Evolutionary conservation across 1,284 basidiomycete species (phyloP), one percentile per base, ranked within the genome.

Genomic region (Calocybe gambosa): DNA sequence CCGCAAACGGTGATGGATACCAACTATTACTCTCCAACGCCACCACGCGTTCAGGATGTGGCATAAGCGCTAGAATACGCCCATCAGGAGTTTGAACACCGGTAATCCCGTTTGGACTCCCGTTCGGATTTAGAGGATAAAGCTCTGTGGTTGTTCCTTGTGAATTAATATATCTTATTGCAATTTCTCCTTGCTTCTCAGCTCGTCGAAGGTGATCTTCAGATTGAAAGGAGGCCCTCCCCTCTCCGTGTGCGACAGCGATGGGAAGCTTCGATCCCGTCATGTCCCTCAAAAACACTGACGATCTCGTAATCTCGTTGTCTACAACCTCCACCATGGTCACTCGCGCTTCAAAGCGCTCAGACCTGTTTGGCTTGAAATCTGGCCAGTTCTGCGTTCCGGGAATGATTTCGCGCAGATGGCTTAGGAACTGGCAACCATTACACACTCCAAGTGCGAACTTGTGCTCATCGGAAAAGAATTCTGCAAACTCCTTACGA

Each of bases 381-480:
- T 79, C 74, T 0, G 95, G 96, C 95, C 94, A 99, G 49, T 73
- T 60, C 50, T 80, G 70, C 26, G 90, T 84, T 23, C 93, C 94
- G 1, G 93, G 92, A 51, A 98, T 86, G 53, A 98, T 83, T 46
- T 86, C 83, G 47, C 78, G 79, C 45, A 99, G 77, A 58, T 92
- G 85, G 57, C 85, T 86, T 59, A 99, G 80, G 77, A 98, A 92
- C 68, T 99, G 95, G 66, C 95, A 99, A 5, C 95, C 95, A 62
- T 99, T 99, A 73, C 96, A 99, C 21, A 99, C 93, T 18, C 87
- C 96, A 18, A 99, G 75, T 0, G 90, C 81, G 63, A 98, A 99
- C 0, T 91, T 92, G 59, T 87, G 75, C 13, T 78, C 65, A 36
- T 91, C 75, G 38, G 73, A 63, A 71, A 98, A 96, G 77, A 98